Conservation (phyloP, 2,329 filamentous ascomycete species). For the Cercospora berteroae region DNA sequence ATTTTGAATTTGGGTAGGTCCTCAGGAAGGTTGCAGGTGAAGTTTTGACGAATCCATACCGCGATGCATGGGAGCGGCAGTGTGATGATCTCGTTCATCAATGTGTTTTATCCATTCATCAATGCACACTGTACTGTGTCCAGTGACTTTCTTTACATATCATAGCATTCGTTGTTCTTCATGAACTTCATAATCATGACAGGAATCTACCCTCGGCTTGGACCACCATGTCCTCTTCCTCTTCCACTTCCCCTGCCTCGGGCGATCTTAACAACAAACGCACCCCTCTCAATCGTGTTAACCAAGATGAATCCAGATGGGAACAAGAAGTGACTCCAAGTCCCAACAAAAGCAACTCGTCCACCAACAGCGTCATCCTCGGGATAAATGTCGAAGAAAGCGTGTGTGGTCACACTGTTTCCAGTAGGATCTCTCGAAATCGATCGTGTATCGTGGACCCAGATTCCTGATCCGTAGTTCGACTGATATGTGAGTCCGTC, state of each 20-base stretch:
- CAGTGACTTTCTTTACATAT: background rate
- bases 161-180: background rate
- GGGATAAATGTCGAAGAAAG: conserved; percentile 53
- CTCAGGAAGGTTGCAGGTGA: background rate
- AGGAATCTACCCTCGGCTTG: background rate
- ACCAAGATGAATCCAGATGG: conserved; percentile 51
- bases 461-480: conserved; percentile 39
- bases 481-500: conserved; percentile 39
- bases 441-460: conserved; percentile 37
- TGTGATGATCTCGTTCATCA: background rate
- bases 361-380: conserved; percentile 33
- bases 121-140: background rate
- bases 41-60: background rate
- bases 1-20: background rate
- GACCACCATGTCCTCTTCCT: background rate
- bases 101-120: background rate
- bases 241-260: background rate
- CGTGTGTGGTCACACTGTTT: conserved; percentile 45
- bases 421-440: conserved; percentile 47
- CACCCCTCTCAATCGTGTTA: conserved; percentile 54
- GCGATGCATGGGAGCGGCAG: background rate
- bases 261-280: background rate
- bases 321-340: conserved; percentile 50
- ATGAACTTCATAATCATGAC: background rate
- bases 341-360: conserved; percentile 39